Base-by-base conservation (phyloP, 257 asterid species). In the Solanum clarkiae region DNA sequence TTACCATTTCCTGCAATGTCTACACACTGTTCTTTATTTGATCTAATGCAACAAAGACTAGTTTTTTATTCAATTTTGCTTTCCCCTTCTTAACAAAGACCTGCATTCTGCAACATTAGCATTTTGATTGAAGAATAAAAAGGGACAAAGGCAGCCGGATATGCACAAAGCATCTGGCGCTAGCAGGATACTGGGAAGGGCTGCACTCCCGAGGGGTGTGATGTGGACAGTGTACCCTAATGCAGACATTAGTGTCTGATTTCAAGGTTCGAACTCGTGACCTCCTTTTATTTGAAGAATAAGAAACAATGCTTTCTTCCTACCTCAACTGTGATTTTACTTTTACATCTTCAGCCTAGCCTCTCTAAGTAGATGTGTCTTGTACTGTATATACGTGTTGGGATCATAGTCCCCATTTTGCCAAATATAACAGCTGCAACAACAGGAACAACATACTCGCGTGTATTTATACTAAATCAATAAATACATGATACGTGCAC, bases 51-150 rank as follows among this genome's bases (percentile, higher is more conserved):
- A 16, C 45, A 24, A 75, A 49, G 22, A 49, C 45, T 49, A 7
- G 15, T 26, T n/a, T 45, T 45, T 45, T 17, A 14, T 32, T 68
- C 17, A 42, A 20, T 3, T 72, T 45, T 72, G 1, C 57, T 45
- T 65, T 26, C 8, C 44, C 72, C 44, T 63, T 63, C 42, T 26
- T 47, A 29, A 65, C 45, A 29, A 65, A 10, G 8, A 65, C 29
- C 20, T 65, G 72, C 45, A 65, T 2, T 65, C 42, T 65, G 72
- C 72, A 65, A 7, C n/a, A 7, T 26, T 65, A 29, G 4, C 72
- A 14, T 44, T 71, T 71, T 71, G 56, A 71, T 71, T 72, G 26
- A 71, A 42, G 80, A 32, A 32, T 15, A 68, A 68, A 20, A 66
- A n/a, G 68, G 15, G 32, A 3, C 32, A 60, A 60, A 18, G 10